Conservation (phyloP, 345 rosid genomes). For the Psidium guajava region DNA sequence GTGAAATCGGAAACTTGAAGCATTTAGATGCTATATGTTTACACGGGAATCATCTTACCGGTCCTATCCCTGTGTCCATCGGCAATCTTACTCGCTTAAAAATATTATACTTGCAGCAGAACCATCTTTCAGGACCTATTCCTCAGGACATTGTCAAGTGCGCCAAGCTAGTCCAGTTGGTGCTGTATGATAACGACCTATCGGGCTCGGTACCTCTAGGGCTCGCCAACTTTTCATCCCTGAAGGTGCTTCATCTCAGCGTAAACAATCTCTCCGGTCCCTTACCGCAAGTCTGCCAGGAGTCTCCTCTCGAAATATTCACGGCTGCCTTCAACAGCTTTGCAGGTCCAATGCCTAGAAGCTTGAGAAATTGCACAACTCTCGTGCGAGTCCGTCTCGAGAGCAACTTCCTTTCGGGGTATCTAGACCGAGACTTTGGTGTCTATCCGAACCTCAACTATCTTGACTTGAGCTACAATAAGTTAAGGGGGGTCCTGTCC, state of each 20-base stretch:
- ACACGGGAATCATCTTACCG: not conserved
- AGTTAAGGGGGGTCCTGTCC: constrained; percentile 13
- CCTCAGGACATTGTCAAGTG: not conserved
- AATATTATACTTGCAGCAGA: not conserved
- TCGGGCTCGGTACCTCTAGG: not conserved
- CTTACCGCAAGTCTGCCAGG: not conserved
- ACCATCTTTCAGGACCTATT: not conserved
- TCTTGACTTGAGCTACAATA: constrained; percentile 21
- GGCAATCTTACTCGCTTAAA: not conserved
- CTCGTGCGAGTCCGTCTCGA: not conserved
- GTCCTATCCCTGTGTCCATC: not conserved
- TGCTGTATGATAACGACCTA: accelerated
- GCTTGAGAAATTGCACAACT: not conserved
- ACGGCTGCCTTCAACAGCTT: not conserved
- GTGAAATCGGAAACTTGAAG: constrained; percentile 1
- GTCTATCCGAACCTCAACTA: constrained; percentile 20
- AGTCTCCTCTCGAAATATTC: not conserved
- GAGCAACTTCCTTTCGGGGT: not conserved
- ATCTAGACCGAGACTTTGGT: constrained; percentile 3
- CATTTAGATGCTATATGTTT: not conserved
- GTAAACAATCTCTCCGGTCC: not conserved
- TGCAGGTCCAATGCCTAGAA: not conserved
- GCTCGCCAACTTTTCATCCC: not conserved
- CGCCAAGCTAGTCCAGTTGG: not conserved
- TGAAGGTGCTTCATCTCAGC: accelerated